phyloP scores from a whole-genome alignment of 2,329 filamentous ascomycete species.

The Colletotrichum sansevieriae region DNA sequence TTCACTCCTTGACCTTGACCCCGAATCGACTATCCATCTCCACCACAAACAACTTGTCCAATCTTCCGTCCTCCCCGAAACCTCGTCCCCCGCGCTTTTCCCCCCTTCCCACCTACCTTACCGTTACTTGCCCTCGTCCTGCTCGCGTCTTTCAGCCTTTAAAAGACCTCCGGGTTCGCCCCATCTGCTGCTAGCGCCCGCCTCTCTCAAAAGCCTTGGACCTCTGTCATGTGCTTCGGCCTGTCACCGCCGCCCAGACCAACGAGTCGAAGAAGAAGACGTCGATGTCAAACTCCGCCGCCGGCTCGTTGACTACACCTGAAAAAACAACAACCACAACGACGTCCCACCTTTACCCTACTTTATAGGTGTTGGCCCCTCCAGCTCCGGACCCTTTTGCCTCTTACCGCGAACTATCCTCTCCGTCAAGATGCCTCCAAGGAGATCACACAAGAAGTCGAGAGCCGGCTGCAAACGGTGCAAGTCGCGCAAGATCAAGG shows the following conservation, averaged over 20 bases:
- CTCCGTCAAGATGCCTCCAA: constrained; percentile 67
- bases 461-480: constrained; percentile 75
- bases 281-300: constrained; percentile 21
- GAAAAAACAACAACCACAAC: constrained; percentile 7
- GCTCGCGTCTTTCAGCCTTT: constrained; percentile 7
- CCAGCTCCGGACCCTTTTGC: background rate
- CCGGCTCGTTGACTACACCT: constrained; percentile 24
- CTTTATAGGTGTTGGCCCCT: constrained; percentile 34
- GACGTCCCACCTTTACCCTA: constrained; percentile 4
- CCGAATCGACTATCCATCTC: constrained; percentile 31
- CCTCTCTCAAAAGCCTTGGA: constrained; percentile 17
- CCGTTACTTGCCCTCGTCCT: background rate
- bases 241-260: constrained; percentile 11
- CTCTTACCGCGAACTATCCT: background rate
- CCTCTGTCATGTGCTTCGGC: constrained; percentile 31
- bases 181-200: constrained; percentile 21
- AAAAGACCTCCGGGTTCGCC: constrained; percentile 14
- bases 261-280: constrained; percentile 13
- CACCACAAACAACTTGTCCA: constrained; percentile 21
- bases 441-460: constrained; percentile 78
- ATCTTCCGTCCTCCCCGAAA: constrained; percentile 21
- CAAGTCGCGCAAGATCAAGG: constrained; percentile 79
- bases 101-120: background rate
- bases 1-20: constrained; percentile 7
- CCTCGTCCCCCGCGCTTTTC: constrained; percentile 19